Evolutionary conservation across 179 eudicot species (phyloP).

Genomic region (Beta corolliflora): DNA sequence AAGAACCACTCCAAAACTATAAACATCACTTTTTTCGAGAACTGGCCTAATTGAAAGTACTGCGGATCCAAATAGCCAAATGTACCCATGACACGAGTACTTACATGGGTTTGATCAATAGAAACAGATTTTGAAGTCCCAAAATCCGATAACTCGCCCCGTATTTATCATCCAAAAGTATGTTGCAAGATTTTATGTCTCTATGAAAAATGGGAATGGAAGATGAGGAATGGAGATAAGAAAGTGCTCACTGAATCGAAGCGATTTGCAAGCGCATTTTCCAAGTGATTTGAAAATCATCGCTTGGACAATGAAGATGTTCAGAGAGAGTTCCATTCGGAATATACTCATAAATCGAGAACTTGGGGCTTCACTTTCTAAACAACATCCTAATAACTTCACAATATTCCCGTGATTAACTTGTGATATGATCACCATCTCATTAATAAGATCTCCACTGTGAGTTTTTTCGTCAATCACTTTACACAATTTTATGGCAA

Average conservation of each 20-base stretch:
- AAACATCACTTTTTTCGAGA: slow-evolving; percentile 54
- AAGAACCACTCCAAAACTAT: slow-evolving; percentile 61
- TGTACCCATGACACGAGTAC: slow-evolving; percentile 39
- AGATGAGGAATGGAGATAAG: slow-evolving; percentile 41
- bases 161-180: slow-evolving; percentile 42
- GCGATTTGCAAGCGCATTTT: slow-evolving; percentile 45
- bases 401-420: slow-evolving; percentile 58
- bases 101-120: slow-evolving; percentile 40
- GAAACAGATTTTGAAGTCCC: slow-evolving; percentile 38
- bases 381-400: slow-evolving; percentile 56
- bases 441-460: slow-evolving; percentile 52
- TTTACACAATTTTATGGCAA: slow-evolving; percentile 19
- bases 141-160: slow-evolving; percentile 43
- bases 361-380: slow-evolving; percentile 56
- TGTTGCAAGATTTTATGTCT: slow-evolving; percentile 50
- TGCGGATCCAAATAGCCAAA: slow-evolving; percentile 48
- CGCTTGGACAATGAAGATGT: slow-evolving; percentile 39
- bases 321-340: slow-evolving; percentile 47
- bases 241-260: slow-evolving; percentile 39
- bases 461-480: slow-evolving; percentile 11
- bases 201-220: slow-evolving; percentile 36
- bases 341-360: slow-evolving; percentile 51
- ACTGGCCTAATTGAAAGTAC: slow-evolving; percentile 38
- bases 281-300: slow-evolving; percentile 43
- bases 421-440: slow-evolving; percentile 53